Evolutionary conservation across 371 early-diverging fungal species (phyloP), one percentile per base, ranked within the genome.

Genomic region (Mortierella sp.): DNA sequence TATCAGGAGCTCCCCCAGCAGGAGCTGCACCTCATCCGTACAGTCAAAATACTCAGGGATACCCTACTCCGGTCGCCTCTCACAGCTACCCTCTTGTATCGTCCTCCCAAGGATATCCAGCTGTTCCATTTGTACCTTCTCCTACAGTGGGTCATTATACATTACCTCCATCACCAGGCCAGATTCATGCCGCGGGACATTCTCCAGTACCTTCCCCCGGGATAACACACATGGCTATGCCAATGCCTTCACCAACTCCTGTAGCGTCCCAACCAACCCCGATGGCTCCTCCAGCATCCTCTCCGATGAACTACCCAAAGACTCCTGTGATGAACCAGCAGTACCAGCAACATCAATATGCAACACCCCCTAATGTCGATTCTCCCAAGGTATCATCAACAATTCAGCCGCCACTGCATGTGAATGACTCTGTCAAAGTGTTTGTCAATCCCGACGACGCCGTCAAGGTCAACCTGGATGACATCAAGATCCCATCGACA

Each of bases 391-490:
- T 22, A 13, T 12, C 16, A 13, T 14, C 41, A 6, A 12, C 45
- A 5, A 34, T 17, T 19, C 12, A 37, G 10, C n/a, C n/a, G 21
- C 25, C 40, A 17, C 43, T 67, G 4, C 49, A 48, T 16, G 14
- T 43, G 25, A 60, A 67, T 46, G 67, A 67, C 14, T n/a, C 54
- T 8, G 55, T 60, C 50, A 63, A 63, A 22, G 63, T 63, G 29
- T 21, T 47, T 37, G 55, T 49, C 16, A 50, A 63, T 41, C 19
- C 56, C 22, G 56, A 71, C 27, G 71, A 71, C 9, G 45, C 49
- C 14, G 56, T 71, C 52, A 72, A 72, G 43, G 72, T 72, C 4
- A 60, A 58, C n/a, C 58, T 72, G 46, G 72, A 72, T 3, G 72
- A 72, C 49, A 61, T 72, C 49, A 72, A 72, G 19, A 21, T 57